Evolutionary conservation across 2,329 filamentous ascomycete species (phyloP), one percentile per base, ranked within the genome.

Genomic region (Colletotrichum camelliae): DNA sequence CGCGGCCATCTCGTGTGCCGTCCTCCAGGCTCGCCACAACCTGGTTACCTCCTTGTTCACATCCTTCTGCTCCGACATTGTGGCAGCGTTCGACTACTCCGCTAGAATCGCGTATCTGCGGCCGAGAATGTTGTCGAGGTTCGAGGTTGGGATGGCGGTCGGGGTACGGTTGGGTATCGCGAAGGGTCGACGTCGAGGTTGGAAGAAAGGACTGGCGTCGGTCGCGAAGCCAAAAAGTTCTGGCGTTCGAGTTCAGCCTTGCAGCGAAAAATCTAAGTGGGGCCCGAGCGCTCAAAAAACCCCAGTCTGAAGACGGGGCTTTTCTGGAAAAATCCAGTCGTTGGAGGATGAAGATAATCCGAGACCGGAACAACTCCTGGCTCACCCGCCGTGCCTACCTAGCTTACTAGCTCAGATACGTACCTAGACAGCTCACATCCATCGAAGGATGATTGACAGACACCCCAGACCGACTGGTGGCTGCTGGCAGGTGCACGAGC

Each of bases 11-110:
- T 99, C 95, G 85, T 98, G 95, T 65, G 96, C 93, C 10, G 97
- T 99, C 86, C 93, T 93, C 92, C 95, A 97, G 81, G 96, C 95
- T 85, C 96, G 94, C 96, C 97, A 99, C 80, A 98, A 92, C 83
- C 94, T n/a, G n/a, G n/a, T n/a, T n/a, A 89, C 85, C 84, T 88
- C 87, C 83, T 89, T 89, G 79, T 88, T 89, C 78, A 86, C 86
- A 60, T 88, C 85, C 72, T 88, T 88, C 69, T 87, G 85, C 83
- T 82, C 82, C 79, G 86, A 85, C 86, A 87, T 87, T 48, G 70
- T 80, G 77, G 61, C 48, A 65, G 39, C 15, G 39, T 43, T 65
- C 61, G 52, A 39, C 24, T 58, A 21, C 43, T 66, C 18, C 43
- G 24, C 8, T 4, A 27, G n/a, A 35, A 68, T 58, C 64, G 58